Evolutionary conservation across 768 basidiomycete genomes (phyloP).

Genomic region (Holtermanniella nyarrowii): DNA sequence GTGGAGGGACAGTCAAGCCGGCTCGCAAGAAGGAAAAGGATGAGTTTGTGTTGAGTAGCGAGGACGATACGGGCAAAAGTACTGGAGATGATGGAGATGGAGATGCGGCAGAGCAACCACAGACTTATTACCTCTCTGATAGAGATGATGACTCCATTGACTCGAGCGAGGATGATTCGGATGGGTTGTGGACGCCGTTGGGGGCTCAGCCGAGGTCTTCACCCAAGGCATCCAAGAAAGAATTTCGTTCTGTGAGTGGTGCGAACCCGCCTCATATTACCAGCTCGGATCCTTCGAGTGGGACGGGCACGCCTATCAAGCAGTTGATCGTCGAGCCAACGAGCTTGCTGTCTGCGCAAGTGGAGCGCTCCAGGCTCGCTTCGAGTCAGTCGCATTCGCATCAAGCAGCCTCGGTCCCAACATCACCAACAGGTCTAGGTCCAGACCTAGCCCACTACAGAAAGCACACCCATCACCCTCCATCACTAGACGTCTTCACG

Average conservation of each 20-base stretch:
- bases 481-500: slow-evolving; percentile 10
- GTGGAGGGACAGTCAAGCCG: no score
- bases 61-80: not conserved
- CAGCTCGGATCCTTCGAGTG: not conserved
- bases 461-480: not conserved
- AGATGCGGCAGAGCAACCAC: not conserved
- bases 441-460: not conserved
- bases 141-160: not conserved
- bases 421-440: not conserved
- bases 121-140: not conserved
- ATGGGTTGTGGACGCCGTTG: not conserved
- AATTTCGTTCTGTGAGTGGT: not conserved
- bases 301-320: not conserved
- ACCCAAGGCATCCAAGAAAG: not conserved
- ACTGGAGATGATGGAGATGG: no score
- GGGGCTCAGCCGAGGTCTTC: not conserved
- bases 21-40: slow-evolving; percentile 6
- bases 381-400: not conserved
- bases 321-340: no score
- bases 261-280: not conserved
- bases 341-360: no score
- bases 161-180: not conserved
- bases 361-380: no score
- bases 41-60: not conserved
- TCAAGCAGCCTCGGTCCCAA: not conserved